A percentile compares a stretch with the other conserved stretches of the same genome.
phyloP scores from a whole-genome alignment of 441 rosid genomes.

The Erodium chrysanthum region DNA sequence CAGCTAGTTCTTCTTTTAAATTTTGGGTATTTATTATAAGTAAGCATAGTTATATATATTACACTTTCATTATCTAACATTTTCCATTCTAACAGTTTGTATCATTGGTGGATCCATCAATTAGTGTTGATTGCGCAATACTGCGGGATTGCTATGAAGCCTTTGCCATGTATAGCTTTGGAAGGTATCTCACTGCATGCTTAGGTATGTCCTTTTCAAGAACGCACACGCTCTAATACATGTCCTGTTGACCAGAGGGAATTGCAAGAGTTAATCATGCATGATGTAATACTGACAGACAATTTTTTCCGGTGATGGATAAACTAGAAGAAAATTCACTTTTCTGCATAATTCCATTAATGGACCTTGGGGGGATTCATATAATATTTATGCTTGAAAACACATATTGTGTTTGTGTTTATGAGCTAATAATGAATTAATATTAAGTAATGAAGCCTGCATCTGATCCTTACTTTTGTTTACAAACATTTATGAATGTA shows the following conservation, averaged over 20 bases:
- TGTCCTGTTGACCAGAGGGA: background rate
- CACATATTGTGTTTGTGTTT: background rate
- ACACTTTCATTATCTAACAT: constrained; percentile 14
- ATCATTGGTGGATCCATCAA: constrained; percentile 78
- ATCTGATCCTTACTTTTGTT: background rate
- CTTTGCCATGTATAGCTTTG: constrained; percentile 99
- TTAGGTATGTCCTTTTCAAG: constrained; percentile 48
- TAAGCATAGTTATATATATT: background rate
- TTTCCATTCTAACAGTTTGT: constrained; percentile 46
- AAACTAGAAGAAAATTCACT: too few relatives aligned
- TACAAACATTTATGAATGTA: background rate
- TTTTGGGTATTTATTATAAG: too few relatives aligned
- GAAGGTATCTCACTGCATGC: constrained; percentile 96
- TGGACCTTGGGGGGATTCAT: too few relatives aligned
- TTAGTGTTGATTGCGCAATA: constrained; percentile 81
- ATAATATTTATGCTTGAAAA: background rate
- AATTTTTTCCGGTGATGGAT: background rate
- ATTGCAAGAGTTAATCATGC: background rate
- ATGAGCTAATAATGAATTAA: background rate
- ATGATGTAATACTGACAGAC: background rate
- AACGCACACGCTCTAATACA: background rate
- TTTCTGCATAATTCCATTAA: too few relatives aligned
- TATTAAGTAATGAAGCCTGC: background rate
- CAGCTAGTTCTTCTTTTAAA: background rate
- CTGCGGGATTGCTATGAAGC: constrained; percentile 97